Evolutionary conservation across 306 rosid genomes (phyloP).

Genomic region (Betula pendula): DNA sequence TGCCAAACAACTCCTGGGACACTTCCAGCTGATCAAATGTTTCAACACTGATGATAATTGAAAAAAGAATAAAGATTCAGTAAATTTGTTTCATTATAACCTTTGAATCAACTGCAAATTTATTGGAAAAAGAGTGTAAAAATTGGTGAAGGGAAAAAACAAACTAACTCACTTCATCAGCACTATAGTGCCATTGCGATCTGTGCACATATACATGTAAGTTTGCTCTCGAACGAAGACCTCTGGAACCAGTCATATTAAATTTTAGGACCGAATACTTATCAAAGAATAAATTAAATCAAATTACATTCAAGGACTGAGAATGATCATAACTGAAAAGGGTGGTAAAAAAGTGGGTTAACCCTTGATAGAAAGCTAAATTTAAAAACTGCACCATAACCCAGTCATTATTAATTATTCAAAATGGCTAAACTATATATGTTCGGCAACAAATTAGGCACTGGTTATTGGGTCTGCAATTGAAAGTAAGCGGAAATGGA

Average conservation of each 20-base stretch:
- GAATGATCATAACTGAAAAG: conserved; percentile 18
- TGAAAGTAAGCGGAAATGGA: not conserved
- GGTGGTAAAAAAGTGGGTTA: not conserved
- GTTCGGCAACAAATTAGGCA: not conserved
- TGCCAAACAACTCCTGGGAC: conserved; percentile 75
- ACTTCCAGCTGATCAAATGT: conserved; percentile 83
- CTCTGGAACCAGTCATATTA: conserved; percentile 50
- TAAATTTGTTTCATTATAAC: conserved; percentile 21
- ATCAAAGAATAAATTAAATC: conserved; percentile 24
- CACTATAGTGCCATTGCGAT: conserved; percentile 73
- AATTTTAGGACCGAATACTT: conserved; percentile 18
- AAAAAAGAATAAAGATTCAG: conserved; percentile 26
- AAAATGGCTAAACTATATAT: not conserved
- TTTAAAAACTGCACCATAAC: not conserved
- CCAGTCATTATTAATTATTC: not conserved
- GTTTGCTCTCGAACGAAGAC: conserved; percentile 46
- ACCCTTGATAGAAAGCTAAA: conserved; percentile 1
- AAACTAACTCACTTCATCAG: conserved; percentile 70
- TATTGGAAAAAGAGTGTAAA: no score
- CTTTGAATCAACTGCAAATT: conserved; percentile 8
- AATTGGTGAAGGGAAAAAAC: conserved; percentile 13
- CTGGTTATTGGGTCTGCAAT: not conserved
- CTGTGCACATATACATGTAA: conserved; percentile 80
- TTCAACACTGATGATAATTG: conserved; percentile 55
- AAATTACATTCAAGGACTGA: conserved; percentile 3